Evolutionary conservation across 2,329 filamentous ascomycete species (phyloP), one percentile per base, ranked within the genome.

Genomic region (Macrophomina tecta): DNA sequence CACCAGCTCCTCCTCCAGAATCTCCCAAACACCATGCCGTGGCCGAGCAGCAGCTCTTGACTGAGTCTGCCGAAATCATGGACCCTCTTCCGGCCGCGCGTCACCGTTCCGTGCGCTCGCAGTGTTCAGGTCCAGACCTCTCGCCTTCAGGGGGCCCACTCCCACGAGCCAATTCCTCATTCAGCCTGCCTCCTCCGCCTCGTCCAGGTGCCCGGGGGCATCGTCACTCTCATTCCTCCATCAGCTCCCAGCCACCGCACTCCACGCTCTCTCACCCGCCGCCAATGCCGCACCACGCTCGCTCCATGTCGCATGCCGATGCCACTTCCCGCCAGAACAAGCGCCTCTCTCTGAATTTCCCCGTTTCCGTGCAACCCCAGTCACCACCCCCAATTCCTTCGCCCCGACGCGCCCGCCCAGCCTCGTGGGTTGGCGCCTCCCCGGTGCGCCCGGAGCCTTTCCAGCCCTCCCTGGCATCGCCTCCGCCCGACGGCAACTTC

Each of bases 261-360:
- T 40, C 65, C 36, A 67, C 68, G 48, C 68, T 72, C 72, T 65
- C 71, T 69, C 70, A 68, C 45, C 69, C 70, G 38, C 68, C 69
- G 32, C 67, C 69, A 49, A 67, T 56, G 48, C 69, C 70, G 69
- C 46, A 38, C 32, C 77, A 77, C 67, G 76, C 77, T 60, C 73
- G 72, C 68, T 74, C 74, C 34, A 72, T 73, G 71, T 77, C 77
- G 62, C 74, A 75, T 66, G 71, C 74, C 67, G 76, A 78, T 71
- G 68, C 76, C 49, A 70, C 75, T 65, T 69, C 75, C 5, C 67
- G 72, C 55, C 75, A 78, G 67, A 72, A 74, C 70, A 84, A 84
- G 68, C 81, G 83, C 65, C 77, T 83, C 66, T 84, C 82, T 23
- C 73, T 84, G 62, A 82, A 81, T 49, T 83, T 84, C 68, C 83